Evolutionary conservation across 148 eudicot genomes (phyloP), one percentile per base, ranked within the genome.

Genomic region (Agrostemma githago): DNA sequence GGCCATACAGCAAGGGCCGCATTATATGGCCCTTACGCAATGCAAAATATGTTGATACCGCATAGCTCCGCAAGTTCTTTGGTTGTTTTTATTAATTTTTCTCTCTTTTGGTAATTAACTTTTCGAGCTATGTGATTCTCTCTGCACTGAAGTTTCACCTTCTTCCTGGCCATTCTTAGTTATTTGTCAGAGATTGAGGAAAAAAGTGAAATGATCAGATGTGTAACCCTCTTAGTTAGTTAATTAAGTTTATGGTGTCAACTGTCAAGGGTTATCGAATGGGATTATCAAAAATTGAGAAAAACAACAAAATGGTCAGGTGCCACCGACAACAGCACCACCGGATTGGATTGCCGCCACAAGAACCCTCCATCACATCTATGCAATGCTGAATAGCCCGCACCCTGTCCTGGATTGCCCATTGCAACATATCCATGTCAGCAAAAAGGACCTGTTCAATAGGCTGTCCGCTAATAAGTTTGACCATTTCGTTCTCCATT

Each of bases 111-210:
- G 46, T 57, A 76, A 19, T 74, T 70, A 19, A 48, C 74, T 62
- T 19, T 77, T 44, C 80, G 71, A 12, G 64, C 56, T 0, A 57
- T 3, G 19, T 26, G 54, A 34, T 77, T 77, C 21, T 71, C 75
- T 17, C 71, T 71, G 75, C 5, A 71, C 20, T 41, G 70, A 1
- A 77, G 71, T 17, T 43, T 77, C 63, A 77, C 80, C 43, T 71
- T 77, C 19, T n/a, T 64, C 41, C 80, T 71, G 3, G 62, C 71
- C 80, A 77, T 77, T 34, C 34, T 74, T 16, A 39, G n/a, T 3
- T 39, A 15, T 66, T n/a, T 60, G 3, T 3, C 10, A 26, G 14
- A 7, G 9, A 7, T 8, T 53, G 15, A 9, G 3, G 14, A 53
- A 9, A 8, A 53, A 26, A 1, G 34, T 26, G 34, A 26, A 26